Evolutionary conservation across 495 filamentous ascomycete species (phyloP), one percentile per base, ranked within the genome.

Genomic region (Talaromyces thailandensis): DNA sequence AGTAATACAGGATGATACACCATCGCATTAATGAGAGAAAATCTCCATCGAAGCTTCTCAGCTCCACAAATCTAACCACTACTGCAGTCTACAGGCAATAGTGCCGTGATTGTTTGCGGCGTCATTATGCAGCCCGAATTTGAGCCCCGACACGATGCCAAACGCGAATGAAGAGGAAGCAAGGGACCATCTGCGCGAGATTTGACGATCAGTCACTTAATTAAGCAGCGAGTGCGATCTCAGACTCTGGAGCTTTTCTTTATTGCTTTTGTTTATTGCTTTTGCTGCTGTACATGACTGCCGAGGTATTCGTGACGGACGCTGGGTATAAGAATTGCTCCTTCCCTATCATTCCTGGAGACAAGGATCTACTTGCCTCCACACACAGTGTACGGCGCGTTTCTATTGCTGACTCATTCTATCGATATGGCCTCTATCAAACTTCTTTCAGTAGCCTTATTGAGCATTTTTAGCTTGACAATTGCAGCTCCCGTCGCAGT

Each of bases 401-500:
- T 9, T 24, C 24, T 12, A 16, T 9, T 55, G 23, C 28, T 11
- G 24, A 16, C 52, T 26, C 6, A 6, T 28, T 9, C 26, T 37
- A 9, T 32, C 56, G 3, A 32, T 11, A 60, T 60, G 58, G 23
- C 58, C 25, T 18, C 37, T 25, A 26, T 60, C 12, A 60, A 18
- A 24, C 24, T 45, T 11, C 9, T 60, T 16, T 25, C 58, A 18
- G 31, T 60, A 25, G 18, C 26, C 40, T 18, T 45, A 18, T 45
- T 60, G 40, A 45, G 32, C 58, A 25, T 45, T 51, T 52, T 65
- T 31, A 65, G 56, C 16, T 29, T 67, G 14, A 59, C 59, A 0
- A 31, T 70, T 18, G 64, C 70, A 2, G 64, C 66, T 4, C 32
- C 58, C 9, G 51, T 63, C 16, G 56, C 66, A 56, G 67, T 68